Evolutionary conservation across 345 rosid species (phyloP).

Genomic region (Erucastrum elatum): DNA sequence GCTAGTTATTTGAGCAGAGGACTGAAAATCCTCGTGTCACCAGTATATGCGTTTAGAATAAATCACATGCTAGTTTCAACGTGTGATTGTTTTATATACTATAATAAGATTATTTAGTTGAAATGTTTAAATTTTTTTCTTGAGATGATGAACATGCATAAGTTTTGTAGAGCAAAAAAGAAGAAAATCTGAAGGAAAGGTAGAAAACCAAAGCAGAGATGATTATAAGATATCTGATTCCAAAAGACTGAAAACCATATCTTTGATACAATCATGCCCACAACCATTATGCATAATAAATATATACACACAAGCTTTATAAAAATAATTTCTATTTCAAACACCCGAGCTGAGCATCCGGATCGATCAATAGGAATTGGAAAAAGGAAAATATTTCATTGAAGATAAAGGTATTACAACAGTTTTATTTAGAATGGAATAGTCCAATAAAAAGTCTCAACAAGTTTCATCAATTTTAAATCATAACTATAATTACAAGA

Average conservation of each 20-base stretch:
- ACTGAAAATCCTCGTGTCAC: too few species aligned
- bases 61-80: not conserved
- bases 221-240: not conserved
- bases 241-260: not conserved
- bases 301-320: not conserved
- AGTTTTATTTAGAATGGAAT: too few species aligned
- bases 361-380: not conserved
- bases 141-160: not conserved
- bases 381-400: not conserved
- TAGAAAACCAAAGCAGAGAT: not conserved
- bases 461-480: too few species aligned
- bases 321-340: too few species aligned
- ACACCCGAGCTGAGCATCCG: not conserved
- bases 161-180: not conserved
- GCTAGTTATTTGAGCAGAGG: not conserved
- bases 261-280: not conserved
- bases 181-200: not conserved
- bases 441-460: not conserved
- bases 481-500: too few species aligned
- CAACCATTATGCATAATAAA: not conserved
- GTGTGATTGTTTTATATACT: not conserved
- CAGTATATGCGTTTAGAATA: not conserved
- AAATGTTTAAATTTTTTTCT: not conserved
- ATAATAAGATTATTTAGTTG: not conserved
- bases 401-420: not conserved